Evolutionary conservation across 768 basidiomycete genomes (phyloP), one percentile per base, ranked within the genome.

Genomic region (Suillus clintonianus): DNA sequence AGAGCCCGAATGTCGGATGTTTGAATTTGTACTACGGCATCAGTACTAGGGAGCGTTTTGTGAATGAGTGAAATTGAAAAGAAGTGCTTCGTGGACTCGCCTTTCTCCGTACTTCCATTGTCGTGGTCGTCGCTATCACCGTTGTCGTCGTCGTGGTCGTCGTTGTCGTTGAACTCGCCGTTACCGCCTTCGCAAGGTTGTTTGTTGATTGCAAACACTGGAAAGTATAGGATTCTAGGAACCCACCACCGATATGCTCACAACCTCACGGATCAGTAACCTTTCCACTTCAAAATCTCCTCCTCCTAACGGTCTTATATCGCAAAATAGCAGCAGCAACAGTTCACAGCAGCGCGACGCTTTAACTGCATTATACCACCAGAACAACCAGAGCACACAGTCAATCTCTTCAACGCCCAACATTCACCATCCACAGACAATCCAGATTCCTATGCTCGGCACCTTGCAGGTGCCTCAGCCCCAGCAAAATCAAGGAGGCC

Each of bases 361-460:
- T 61, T 51, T 72, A 0, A 72, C 72, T 30, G 72, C 74, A 2
- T 64, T 76, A 57, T 70, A 68, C 71, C 76, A 70, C 71, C 72
- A 76, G 34, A 65, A 63, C 66, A 27, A 67, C 6, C 73, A 76
- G 65, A 69, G 67, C 58, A 66, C 64, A 53, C 59, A 61, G 24
- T n/a, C 61, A 53, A 53, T 53, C 3, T 8, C 55, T 19, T 54
- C 50, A 65, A 62, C 70, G 68, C 72, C 74, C 75, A 76, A 66
- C 69, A 76, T 76, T 74, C 75, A 70, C 63, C 75, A 76, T 67
- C 76, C 76, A 67, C 74, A 76, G 76, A 76, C 79, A 70, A 83
- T 84, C 70, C 83, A 81, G 68, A 76, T 85, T 67, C 86, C 85
- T 76, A 92, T 92, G 90, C 82, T 92, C 74, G 88, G 89, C 75